Conservation (phyloP, 139 green algal genomes). For the Haematococcus sp. region DNA sequence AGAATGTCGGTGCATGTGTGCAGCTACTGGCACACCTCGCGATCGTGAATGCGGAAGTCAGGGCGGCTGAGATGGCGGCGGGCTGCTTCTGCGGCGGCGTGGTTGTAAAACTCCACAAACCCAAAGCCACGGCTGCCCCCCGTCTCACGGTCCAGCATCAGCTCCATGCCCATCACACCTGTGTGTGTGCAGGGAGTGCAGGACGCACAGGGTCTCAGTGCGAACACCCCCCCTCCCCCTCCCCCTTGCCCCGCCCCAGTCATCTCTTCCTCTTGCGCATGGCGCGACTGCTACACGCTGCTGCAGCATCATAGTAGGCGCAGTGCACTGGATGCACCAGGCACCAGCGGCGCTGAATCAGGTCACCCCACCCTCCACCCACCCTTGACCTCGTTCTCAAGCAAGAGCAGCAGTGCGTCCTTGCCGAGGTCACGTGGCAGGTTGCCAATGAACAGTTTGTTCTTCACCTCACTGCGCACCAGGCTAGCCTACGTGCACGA, state of each 20-base stretch:
- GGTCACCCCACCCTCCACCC: too few relatives aligned
- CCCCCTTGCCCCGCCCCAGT: too few relatives aligned
- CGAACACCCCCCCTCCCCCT: too few relatives aligned
- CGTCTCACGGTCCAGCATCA: conserved; percentile 65
- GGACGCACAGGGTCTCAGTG: too few relatives aligned
- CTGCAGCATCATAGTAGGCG: too few relatives aligned
- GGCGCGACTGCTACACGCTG: too few relatives aligned
- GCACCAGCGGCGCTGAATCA: too few relatives aligned
- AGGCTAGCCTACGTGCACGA: conserved; percentile 32
- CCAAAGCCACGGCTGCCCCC: conserved; percentile 81
- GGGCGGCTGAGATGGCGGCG: conserved; percentile 53
- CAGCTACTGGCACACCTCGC: too few relatives aligned
- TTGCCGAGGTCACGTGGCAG: conserved; percentile 68
- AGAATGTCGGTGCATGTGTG: too few relatives aligned
- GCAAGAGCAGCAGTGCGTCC: conserved; percentile 41
- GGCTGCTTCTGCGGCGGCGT: conserved; percentile 69
- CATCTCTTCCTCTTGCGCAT: too few relatives aligned
- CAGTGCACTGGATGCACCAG: too few relatives aligned
- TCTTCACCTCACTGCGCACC: conserved; percentile 66
- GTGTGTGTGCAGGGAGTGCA: background rate
- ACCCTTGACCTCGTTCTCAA: conserved; percentile 29
- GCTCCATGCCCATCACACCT: conserved; percentile 60
- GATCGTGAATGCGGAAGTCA: conserved; percentile 46
- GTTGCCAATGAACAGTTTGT: conserved; percentile 86
- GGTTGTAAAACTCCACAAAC: conserved; percentile 92